Evolutionary conservation across 1,284 basidiomycete genomes (phyloP).

Genomic region (Jaminaea rosea): DNA sequence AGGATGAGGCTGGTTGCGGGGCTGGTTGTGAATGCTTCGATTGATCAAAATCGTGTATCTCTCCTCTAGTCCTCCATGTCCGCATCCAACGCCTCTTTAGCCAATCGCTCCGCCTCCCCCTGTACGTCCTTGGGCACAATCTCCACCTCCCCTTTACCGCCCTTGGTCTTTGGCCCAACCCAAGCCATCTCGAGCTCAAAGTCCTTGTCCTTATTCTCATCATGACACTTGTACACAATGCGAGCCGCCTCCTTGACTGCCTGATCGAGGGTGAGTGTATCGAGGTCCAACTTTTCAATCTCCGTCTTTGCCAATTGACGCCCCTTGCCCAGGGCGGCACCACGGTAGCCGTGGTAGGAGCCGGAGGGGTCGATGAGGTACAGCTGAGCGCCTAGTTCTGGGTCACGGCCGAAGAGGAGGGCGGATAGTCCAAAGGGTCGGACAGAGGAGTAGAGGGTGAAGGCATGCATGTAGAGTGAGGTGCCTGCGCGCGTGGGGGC

Average conservation of each 20-base stretch:
- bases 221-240: conserved; percentile 94
- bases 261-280: conserved; percentile 57
- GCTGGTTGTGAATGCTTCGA: no score
- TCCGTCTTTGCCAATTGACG: conserved; percentile 95
- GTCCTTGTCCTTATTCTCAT: conserved; percentile 92
- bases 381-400: conserved; percentile 61
- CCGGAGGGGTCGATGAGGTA: conserved; percentile 94
- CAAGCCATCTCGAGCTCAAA: conserved; percentile 98
- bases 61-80: conserved; percentile 62
- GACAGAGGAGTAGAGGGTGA: conserved; percentile 95
- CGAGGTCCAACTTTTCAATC: conserved; percentile 84
- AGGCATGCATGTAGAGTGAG: conserved; percentile 86
- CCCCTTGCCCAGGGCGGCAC: conserved; percentile 80
- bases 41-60: no score
- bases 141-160: conserved; percentile 47
- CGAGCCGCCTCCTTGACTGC: conserved; percentile 37
- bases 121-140: background rate
- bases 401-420: conserved; percentile 81
- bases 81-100: conserved; percentile 76
- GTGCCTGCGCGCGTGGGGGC: conserved; percentile 61
- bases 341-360: conserved; percentile 62
- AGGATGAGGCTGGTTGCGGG: no score
- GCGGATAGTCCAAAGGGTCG: conserved; percentile 92
- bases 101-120: conserved; percentile 75
- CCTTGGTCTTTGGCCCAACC: conserved; percentile 78